These are phyloP conservation scores for Elsinoe batatas DNA, from an alignment of 2,329 filamentous ascomycete genomes.

Conservation along the genomic window DNA sequence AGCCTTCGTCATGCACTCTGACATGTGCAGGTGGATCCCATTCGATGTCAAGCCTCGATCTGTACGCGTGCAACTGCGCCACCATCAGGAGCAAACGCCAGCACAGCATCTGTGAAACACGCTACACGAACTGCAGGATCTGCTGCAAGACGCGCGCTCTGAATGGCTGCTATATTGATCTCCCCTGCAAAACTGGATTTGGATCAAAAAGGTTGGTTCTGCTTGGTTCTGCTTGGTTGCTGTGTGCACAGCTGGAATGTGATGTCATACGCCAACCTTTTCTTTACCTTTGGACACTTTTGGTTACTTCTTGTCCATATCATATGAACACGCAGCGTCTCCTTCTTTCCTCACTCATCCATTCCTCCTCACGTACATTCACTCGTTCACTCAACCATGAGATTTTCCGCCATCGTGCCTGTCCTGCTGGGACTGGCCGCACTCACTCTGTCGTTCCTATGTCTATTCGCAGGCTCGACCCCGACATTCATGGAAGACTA, in stretches of 20 bases:
- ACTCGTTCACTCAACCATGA: conserved; percentile 29
- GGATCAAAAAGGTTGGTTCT: neutral
- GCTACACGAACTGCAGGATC: conserved; percentile 1
- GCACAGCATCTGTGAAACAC: conserved; percentile 9
- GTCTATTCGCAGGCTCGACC: conserved; percentile 52
- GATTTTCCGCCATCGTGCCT: conserved; percentile 41
- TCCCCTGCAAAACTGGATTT: conserved; percentile 5
- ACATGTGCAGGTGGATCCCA: neutral
- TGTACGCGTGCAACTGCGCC: conserved; percentile 6
- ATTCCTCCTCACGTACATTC: neutral
- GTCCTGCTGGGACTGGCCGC: conserved; percentile 42
- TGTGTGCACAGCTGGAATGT: conserved; percentile 3
- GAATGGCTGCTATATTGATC: conserved; percentile 8
- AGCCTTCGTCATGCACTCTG: neutral
- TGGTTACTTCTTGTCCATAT: neutral
- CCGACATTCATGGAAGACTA: conserved; percentile 47
- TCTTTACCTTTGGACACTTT: neutral
- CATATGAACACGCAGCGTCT: conserved; percentile 9
- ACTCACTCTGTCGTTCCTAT: conserved; percentile 49
- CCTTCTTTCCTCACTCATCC: neutral
- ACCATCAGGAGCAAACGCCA: conserved; percentile 7
- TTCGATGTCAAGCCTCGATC: conserved; percentile 12
- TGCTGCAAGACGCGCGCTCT: neutral
- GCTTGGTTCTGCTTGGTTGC: neutral
- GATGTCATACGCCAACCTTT: conserved; percentile 6